Evolutionary conservation across 2,329 filamentous ascomycete species (phyloP).

Genomic region (Penicillium glabrum): DNA sequence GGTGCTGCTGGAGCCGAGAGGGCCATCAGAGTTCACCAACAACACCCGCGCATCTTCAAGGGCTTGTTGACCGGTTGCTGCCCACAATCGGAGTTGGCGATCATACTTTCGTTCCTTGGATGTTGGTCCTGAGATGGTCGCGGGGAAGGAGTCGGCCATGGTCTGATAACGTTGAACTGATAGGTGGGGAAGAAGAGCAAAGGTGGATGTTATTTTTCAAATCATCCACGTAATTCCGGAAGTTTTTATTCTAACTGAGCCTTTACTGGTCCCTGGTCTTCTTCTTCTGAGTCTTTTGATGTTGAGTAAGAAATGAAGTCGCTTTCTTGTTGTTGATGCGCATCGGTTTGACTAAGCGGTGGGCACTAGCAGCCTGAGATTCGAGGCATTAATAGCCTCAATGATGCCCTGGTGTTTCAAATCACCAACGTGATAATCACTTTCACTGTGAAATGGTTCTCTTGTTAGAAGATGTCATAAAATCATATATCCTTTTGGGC

Average conservation of each 20-base stretch:
- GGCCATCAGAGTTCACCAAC: constrained; percentile 70
- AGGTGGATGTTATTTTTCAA: neutral
- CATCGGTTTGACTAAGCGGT: constrained; percentile 2
- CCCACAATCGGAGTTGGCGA: constrained; percentile 92
- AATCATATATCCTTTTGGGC: too few relatives aligned
- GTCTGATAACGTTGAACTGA: neutral
- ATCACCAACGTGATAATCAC: too few relatives aligned
- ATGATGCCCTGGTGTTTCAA: neutral
- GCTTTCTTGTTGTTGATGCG: neutral
- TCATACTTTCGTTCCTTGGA: constrained; percentile 81
- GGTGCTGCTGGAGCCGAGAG: constrained; percentile 34
- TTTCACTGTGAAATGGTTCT: too few relatives aligned
- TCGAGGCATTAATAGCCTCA: neutral
- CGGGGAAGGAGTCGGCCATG: constrained; percentile 40
- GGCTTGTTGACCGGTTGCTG: constrained; percentile 83
- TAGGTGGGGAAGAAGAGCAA: neutral
- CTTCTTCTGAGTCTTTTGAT: neutral
- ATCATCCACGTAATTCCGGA: neutral
- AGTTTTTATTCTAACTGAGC: neutral
- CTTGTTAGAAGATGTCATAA: too few relatives aligned
- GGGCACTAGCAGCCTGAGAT: neutral
- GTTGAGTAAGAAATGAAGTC: neutral
- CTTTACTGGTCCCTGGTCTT: neutral
- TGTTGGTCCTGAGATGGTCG: constrained; percentile 48
- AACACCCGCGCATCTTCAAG: constrained; percentile 91